Evolutionary conservation across 805 yeast species (phyloP).

Genomic region (Candida andamanensis): DNA sequence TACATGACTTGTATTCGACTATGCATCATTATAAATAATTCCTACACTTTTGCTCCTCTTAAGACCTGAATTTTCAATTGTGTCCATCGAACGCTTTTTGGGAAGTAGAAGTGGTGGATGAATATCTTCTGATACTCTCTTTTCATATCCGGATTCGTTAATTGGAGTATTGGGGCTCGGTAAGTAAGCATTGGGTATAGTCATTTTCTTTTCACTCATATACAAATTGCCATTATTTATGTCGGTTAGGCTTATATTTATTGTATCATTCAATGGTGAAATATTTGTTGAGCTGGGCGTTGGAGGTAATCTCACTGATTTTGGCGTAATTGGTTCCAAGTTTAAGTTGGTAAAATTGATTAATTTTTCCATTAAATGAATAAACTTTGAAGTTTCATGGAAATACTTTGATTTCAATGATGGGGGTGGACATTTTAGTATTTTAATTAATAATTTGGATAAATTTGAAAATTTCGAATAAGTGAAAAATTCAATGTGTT

Average conservation of each 20-base stretch:
- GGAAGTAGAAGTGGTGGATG: constrained; percentile 13
- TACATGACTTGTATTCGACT: constrained; percentile 1
- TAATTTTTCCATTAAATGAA: constrained; percentile 32
- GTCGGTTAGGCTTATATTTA: constrained; percentile 1
- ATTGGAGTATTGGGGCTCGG: constrained; percentile 13
- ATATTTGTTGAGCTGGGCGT: constrained; percentile 23
- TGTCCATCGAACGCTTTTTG: constrained; percentile 5
- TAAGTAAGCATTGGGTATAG: constrained; percentile 3
- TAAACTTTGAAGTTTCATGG: constrained; percentile 29
- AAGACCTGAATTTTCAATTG: constrained; percentile 9
- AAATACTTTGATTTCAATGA: constrained; percentile 43
- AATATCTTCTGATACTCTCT: not conserved
- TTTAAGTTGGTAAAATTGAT: constrained; percentile 27
- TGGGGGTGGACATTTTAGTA: constrained; percentile 42
- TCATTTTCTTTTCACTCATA: constrained; percentile 1
- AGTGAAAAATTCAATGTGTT: constrained; percentile 10
- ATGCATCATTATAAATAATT: constrained; percentile 7
- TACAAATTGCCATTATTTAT: constrained; percentile 1
- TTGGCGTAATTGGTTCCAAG: constrained; percentile 31
- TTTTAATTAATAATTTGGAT: constrained; percentile 21
- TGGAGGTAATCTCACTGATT: constrained; percentile 17
- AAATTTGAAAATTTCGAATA: constrained; percentile 16
- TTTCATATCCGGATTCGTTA: constrained; percentile 1
- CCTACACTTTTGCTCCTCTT: constrained; percentile 22
- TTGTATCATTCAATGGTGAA: constrained; percentile 13